Evolutionary conservation across 2,329 filamentous ascomycete genomes (phyloP), one percentile per base, ranked within the genome.

Genomic region (Tolypocladium album): DNA sequence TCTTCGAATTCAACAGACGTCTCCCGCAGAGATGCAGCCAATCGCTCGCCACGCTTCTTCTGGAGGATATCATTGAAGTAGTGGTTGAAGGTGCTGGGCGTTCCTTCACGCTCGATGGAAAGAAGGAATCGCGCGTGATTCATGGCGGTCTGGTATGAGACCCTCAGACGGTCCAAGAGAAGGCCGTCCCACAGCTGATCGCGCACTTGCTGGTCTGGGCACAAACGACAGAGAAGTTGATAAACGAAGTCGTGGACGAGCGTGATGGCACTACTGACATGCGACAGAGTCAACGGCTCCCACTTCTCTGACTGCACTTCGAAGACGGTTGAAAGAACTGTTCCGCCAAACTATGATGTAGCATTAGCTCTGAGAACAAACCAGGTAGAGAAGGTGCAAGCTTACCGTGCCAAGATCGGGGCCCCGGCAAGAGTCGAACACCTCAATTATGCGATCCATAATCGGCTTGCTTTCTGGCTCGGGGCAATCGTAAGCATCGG

Each of bases 271-370:
- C 81, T 76, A 61, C 77, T 78, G 6, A 84, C 72, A 61, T 86
- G 82, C 0, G 72, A 74, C 0, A 75, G 61, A 0, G 79, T 75
- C 1, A 88, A 66, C 0, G 61, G 55, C 0, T 72, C 65, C 85
- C 85, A 87, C 20, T 81, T 83, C 15, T 65, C 62, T 0, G 83
- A 78, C 60, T 87, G 83, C 40, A 78, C 76, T 36, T 77, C 76
- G 68, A 87, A 84, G 0, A 75, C 70, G 0, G 67, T 71, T 0
- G 75, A 68, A 0, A 86, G 66, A 17, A 84, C 62, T 0, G 70
- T 63, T 0, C 71, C 69, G 13, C 71, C 67, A 43, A 78, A 78
- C 75, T 74, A 31, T 31, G 60, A 1, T 4, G 12, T 1, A 2
- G 3, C 22, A 6, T 31, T 31, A 53, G 58, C 55, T 39, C 43